Evolutionary conservation across 2,329 filamentous ascomycete genomes (phyloP).

Genomic region (Didymella lethalis): DNA sequence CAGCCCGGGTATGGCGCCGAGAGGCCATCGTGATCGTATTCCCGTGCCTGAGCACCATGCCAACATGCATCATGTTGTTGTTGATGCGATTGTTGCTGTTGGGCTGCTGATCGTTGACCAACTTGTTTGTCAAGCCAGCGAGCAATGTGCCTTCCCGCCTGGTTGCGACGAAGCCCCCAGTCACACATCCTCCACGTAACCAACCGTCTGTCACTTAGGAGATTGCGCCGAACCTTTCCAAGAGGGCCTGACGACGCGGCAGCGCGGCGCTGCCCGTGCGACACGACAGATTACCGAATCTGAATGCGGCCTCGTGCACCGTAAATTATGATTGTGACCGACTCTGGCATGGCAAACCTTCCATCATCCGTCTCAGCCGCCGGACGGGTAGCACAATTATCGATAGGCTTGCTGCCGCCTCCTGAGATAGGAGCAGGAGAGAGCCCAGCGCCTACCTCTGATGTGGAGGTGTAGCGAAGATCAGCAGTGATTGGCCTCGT

Average conservation of each 20-base stretch:
- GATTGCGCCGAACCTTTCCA: slow-evolving; percentile 19
- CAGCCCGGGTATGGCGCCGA: slow-evolving; percentile 18
- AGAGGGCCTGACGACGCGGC: slow-evolving; percentile 20
- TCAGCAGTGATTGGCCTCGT: slow-evolving; percentile 7
- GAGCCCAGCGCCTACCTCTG: slow-evolving; percentile 7
- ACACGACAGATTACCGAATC: slow-evolving; percentile 6
- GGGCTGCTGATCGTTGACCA: slow-evolving; percentile 10
- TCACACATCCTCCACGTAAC: slow-evolving; percentile 4
- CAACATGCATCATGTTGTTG: slow-evolving; percentile 15
- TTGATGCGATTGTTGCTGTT: slow-evolving; percentile 6
- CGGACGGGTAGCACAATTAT: slow-evolving; percentile 10
- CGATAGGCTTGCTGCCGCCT: slow-evolving; percentile 16
- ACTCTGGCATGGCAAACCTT: slow-evolving; percentile 7
- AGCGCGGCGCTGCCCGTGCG: slow-evolving; percentile 19
- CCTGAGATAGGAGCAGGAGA: slow-evolving; percentile 1
- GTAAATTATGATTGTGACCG: slow-evolving; percentile 1
- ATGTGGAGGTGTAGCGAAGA: slow-evolving; percentile 10
- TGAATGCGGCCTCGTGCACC: slow-evolving; percentile 12
- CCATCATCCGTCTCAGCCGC: slow-evolving; percentile 6
- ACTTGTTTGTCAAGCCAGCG: slow-evolving; percentile 3
- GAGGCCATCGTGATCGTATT: slow-evolving; percentile 9
- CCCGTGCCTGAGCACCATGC: slow-evolving; percentile 16
- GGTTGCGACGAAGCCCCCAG: slow-evolving; percentile 9
- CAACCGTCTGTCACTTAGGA: slow-evolving; percentile 11
- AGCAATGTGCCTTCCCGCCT: slow-evolving; percentile 5